These are phyloP conservation scores for Blastomyces parvus DNA, from an alignment of 2,329 filamentous ascomycete genomes.

Conservation along the genomic window DNA sequence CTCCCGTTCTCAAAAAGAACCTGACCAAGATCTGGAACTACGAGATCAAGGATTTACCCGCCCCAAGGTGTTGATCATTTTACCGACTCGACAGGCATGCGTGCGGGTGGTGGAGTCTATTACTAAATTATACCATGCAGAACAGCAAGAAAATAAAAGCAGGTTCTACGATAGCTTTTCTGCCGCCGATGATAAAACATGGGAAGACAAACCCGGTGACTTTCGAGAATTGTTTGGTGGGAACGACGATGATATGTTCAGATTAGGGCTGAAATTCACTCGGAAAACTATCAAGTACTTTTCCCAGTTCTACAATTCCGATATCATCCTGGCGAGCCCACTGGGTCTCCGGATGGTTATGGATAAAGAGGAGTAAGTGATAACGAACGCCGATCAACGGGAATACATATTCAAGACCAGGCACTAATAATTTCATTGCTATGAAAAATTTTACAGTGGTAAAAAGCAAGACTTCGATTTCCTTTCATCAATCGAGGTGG, in stretches of 20 bases:
- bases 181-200: constrained; percentile 57
- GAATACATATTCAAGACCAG: constrained; percentile 24
- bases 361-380: constrained; percentile 58
- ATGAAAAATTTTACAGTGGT: constrained; percentile 29
- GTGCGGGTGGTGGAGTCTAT: constrained; percentile 70
- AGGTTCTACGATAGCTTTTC: constrained; percentile 79
- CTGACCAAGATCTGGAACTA: constrained; percentile 59
- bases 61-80: constrained; percentile 81
- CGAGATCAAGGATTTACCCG: constrained; percentile 93
- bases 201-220: constrained; percentile 68
- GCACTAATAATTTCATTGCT: background rate
- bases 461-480: constrained; percentile 77
- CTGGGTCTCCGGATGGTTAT: constrained; percentile 85
- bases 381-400: constrained; percentile 28
- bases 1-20: constrained; percentile 60
- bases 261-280: constrained; percentile 92
- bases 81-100: constrained; percentile 82
- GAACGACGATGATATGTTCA: constrained; percentile 96
- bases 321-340: constrained; percentile 86
- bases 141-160: constrained; percentile 91
- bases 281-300: constrained; percentile 94
- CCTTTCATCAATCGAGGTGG: constrained; percentile 82
- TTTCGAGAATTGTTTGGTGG: constrained; percentile 84
- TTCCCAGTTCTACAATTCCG: constrained; percentile 89
- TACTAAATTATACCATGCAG: constrained; percentile 63